Percentiles rank a stretch among this genome's conserved stretches.
phyloP scores from a whole-genome alignment of 331 rosid species.

The Arachis monticola region DNA sequence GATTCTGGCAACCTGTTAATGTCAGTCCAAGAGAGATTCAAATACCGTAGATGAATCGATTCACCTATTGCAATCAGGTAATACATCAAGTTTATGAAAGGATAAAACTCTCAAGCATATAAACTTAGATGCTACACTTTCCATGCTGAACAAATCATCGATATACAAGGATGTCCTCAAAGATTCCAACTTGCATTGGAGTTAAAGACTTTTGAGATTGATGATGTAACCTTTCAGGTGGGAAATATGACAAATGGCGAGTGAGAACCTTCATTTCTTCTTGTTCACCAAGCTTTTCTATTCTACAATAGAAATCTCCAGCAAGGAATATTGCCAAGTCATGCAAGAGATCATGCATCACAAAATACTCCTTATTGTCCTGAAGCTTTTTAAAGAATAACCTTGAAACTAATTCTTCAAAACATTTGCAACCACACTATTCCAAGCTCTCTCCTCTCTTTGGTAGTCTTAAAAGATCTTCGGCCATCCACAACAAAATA shows the following conservation, averaged over 20 bases:
- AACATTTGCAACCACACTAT: background rate
- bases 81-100: fast-evolving
- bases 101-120: conserved; percentile 27
- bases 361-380: no score
- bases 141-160: no score
- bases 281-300: background rate
- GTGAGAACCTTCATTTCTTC: background rate
- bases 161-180: background rate
- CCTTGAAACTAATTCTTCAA: background rate
- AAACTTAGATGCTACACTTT: background rate
- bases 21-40: background rate
- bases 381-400: conserved; percentile 14
- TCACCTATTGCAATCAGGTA: conserved; percentile 18
- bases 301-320: background rate
- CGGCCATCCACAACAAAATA: conserved; percentile 27
- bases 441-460: background rate
- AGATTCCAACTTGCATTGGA: background rate
- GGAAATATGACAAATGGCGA: no score
- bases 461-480: background rate
- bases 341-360: no score
- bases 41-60: background rate
- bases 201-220: background rate
- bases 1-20: background rate
- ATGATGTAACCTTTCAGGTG: no score
- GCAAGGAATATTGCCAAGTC: no score